Conservation (phyloP, 2,329 filamentous ascomycete species). For the Balansia obtecta region DNA sequence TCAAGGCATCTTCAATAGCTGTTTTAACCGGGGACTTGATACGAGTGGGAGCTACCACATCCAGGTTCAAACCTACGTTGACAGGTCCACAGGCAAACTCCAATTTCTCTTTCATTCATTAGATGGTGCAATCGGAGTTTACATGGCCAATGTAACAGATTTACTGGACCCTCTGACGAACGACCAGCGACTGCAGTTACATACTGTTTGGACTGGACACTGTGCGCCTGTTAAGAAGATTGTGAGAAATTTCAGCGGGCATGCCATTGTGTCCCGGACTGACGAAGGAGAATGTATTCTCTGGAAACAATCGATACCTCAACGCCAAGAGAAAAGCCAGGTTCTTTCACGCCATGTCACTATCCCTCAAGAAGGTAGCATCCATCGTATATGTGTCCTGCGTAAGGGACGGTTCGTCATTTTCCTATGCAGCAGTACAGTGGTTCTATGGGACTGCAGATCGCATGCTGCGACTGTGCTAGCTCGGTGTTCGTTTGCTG, state of each 20-base stretch:
- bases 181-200: slow-evolving; percentile 45
- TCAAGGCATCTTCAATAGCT: slow-evolving; percentile 32
- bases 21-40: slow-evolving; percentile 6
- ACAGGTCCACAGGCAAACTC: slow-evolving; percentile 49
- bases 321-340: slow-evolving; percentile 25
- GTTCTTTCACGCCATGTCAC: slow-evolving; percentile 53
- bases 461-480: slow-evolving; percentile 45
- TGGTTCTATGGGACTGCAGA: slow-evolving; percentile 73
- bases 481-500: slow-evolving; percentile 33
- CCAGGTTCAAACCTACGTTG: slow-evolving; percentile 63
- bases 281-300: slow-evolving; percentile 67
- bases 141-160: slow-evolving; percentile 64
- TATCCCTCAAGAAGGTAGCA: slow-evolving; percentile 55
- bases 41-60: slow-evolving; percentile 31
- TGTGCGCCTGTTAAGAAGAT: slow-evolving; percentile 72
- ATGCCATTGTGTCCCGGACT: slow-evolving; percentile 70
- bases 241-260: slow-evolving; percentile 70
- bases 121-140: slow-evolving; percentile 72
- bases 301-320: slow-evolving; percentile 50
- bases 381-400: slow-evolving; percentile 69
- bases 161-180: slow-evolving; percentile 63
- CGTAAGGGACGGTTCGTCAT: slow-evolving; percentile 68
- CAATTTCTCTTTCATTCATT: slow-evolving; percentile 73
- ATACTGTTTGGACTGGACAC: slow-evolving; percentile 73
- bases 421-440: slow-evolving; percentile 58